phyloP scores from a whole-genome alignment of 257 asterid genomes.

The Nicotiana noctiflora region DNA sequence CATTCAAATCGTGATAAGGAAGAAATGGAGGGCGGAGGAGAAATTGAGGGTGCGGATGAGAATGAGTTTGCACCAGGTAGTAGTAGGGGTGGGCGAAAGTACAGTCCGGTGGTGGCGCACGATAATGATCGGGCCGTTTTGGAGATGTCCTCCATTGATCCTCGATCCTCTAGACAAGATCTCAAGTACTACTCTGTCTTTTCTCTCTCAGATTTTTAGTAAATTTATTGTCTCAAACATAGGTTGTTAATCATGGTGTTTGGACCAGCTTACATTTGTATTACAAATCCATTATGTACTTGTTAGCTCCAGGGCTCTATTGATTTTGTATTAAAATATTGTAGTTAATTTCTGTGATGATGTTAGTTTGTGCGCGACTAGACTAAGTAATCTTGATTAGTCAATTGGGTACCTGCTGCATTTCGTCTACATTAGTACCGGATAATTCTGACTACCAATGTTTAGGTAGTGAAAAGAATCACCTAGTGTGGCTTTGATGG shows the following conservation, averaged over 20 bases:
- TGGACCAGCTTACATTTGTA: neutral
- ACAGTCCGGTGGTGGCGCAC: constrained; percentile 28
- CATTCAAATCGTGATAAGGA: too few species aligned
- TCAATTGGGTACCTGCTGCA: neutral
- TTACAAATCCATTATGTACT: neutral
- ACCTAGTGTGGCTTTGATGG: neutral
- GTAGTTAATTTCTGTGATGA: neutral
- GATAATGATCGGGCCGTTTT: constrained; percentile 37
- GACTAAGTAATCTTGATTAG: neutral
- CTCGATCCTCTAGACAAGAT: constrained; percentile 19
- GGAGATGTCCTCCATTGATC: constrained; percentile 34
- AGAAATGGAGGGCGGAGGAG: too few species aligned
- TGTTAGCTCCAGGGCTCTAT: neutral
- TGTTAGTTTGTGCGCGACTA: neutral
- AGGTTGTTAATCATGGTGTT: neutral
- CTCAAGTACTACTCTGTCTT: constrained; percentile 15
- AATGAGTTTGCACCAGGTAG: neutral
- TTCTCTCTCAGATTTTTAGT: neutral
- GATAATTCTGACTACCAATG: neutral
- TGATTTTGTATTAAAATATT: neutral
- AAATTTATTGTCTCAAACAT: neutral
- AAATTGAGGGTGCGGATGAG: too few species aligned
- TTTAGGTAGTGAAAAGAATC: neutral
- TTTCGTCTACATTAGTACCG: neutral
- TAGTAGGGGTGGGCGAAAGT: constrained; percentile 13